Evolutionary conservation across 495 filamentous ascomycete genomes (phyloP), one percentile per base, ranked within the genome.

Genomic region (Hypoxylon lenormandii): DNA sequence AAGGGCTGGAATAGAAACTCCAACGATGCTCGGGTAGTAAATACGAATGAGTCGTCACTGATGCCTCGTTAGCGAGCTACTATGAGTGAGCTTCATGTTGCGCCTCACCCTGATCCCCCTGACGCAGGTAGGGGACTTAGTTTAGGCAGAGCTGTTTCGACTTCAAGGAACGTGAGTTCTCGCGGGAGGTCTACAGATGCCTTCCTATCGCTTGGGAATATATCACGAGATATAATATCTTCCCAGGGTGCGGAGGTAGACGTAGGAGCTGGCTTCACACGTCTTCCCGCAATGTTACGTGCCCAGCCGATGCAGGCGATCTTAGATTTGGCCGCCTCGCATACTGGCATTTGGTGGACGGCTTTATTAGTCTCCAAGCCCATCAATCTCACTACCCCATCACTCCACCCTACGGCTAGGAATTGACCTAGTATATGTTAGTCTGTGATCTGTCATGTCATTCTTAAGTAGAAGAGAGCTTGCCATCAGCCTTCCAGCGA

Each of bases 401-500:
- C 90, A 49, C 85, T 89, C 85, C 91, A 94, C 22, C 87, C 91
- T 33, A 89, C 86, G n/a, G 91, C 91, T 22, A 96, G 82, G 2
- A 90, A 82, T 67, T 90, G 89, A 18, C 92, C 91, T 88, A 42
- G n/a, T 16, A 21, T 21, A 23, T n/a, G 58, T 78, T 23, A 76
- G 60, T 52, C 43, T 54, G 23, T 28, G 10, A 4, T 5, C 46
- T 26, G 16, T 11, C 6, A n/a, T 21, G 26, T 23, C 43, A 47
- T 47, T 1, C 6, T 58, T 33, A 7, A 8, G 33, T 51, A 50
- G 37, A 47, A 48, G 51, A 22, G 21, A 50, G 3, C 81, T 61
- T 78, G 91, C 92, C 93, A 77, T 95, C 90, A 48, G 84, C 85
- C 77, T 94, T 95, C 93, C 93, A 96, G 52, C 76, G 79, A 43